Base-by-base conservation (phyloP, 495 filamentous ascomycete species). In the Oleoguttula mirabilis region DNA sequence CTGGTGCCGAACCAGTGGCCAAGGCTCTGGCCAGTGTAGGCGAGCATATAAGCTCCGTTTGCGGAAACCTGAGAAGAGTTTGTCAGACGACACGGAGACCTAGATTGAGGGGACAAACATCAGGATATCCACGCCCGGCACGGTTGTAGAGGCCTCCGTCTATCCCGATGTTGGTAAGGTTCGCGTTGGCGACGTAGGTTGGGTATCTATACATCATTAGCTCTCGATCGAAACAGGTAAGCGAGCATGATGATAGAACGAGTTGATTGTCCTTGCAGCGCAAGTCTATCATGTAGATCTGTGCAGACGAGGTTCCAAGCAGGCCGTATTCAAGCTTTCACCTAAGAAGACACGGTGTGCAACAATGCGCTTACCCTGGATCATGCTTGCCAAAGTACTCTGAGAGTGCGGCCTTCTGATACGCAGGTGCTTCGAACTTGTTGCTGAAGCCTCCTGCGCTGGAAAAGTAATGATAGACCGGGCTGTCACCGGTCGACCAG, bases 121-220 rank as follows among this genome's bases (percentile, higher is more conserved):
- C 80, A 0, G 80, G 79, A 43, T 72, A 80, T 6, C 66, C 79
- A 21, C 80, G 68, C 0, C 5, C 67, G 65, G 50, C 74, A 75
- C 57, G 76, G 80, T 35, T 35, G 19, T 35, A 35, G 19, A 35
- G 12, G 32, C 32, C 77, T 7, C 32, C 32, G 16, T 35, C 16
- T 7, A 10, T 35, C 10, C 32, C 32, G 19, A 21, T 35, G 39
- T 55, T 48, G 0, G 55, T 54, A 3, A 82, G 71, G 1, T 66
- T 67, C 1, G 22, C 39, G 20, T 41, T 41, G 20, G 27, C 39
- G 14, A 31, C n/a, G 51, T 22, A 10, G 64, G 30, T 53, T 83
- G 79, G 51, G 73, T 82, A 7, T n/a, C n/a, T n/a, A n/a, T n/a
- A n/a, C n/a, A n/a, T n/a, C n/a, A n/a, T n/a, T n/a, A n/a, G n/a